Conservation (phyloP, 73 alveolate species). For the Tetrahymena malaccensis region DNA sequence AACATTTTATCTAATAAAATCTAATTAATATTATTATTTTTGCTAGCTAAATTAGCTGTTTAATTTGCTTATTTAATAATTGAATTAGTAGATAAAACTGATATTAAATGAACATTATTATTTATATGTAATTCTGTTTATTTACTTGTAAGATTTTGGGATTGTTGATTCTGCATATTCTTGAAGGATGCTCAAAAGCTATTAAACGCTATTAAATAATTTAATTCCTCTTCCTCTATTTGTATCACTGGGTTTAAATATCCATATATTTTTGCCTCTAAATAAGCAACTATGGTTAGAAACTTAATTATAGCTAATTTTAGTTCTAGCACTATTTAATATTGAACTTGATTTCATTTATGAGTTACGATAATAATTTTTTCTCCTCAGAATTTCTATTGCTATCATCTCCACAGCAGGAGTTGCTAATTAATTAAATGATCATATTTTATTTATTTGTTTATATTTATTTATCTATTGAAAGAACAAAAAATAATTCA, state of each 20-base stretch:
- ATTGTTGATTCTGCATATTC: background rate
- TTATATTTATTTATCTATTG: too few relatives aligned
- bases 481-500: background rate
- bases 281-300: background rate
- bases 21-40: too few relatives aligned
- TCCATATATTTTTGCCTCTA: conserved; percentile 29
- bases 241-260: conserved; percentile 34
- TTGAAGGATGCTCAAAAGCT: background rate
- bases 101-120: too few relatives aligned
- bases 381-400: background rate
- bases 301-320: background rate
- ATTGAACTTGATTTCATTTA: background rate
- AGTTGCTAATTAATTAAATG: background rate
- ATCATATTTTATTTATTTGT: too few relatives aligned
- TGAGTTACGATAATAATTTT: background rate
- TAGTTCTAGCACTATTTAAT: background rate
- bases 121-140: background rate
- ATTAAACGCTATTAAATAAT: conserved; percentile 34
- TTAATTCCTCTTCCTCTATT: conserved; percentile 45
- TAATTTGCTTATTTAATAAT: too few relatives aligned
- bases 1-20: too few relatives aligned
- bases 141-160: background rate
- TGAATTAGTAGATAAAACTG: too few relatives aligned
- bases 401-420: background rate
- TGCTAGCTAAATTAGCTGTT: too few relatives aligned